Base-by-base conservation (phyloP, 2,329 filamentous ascomycete genomes). In the Ophiostoma fasciatum region DNA sequence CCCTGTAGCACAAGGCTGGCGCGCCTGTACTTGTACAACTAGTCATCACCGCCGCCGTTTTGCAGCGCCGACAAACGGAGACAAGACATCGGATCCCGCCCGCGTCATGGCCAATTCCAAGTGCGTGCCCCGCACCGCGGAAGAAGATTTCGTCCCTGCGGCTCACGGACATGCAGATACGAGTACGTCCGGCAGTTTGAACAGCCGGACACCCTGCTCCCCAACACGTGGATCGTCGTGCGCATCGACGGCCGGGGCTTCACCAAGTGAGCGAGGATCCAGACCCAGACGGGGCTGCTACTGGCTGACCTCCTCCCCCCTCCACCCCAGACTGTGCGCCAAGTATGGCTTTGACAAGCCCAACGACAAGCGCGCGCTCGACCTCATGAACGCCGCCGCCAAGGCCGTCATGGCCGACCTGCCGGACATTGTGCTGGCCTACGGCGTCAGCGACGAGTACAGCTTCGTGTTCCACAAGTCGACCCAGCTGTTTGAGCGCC, bases 381-480 rank as follows among this genome's bases (percentile, higher is more conserved):
- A 92, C 55, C 74, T 98, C 46, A 96, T 98, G 88, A 98, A 98
- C 51, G 74, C 75, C 2, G 85, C 85, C 3, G 90, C 90, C n/a
- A 71, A 74, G 41, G 78, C 79, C 6, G 83, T 94, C 31, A 74
- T 94, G 60, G 71, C 71, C 43, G 82, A 92, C 34, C 60, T 96
- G 18, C 76, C 84, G 4, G 88, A 96, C 49, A 74, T 94, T 45
- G 74, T 78, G 7, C 71, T 96, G 42, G 87, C 80, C 0, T 98
- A 96, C 49, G 90, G 90, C 2, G 76, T 94, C 46, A 94, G 85
- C 55, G 90, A 98, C 52, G 90, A 98, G 55, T 96, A 80, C 42
- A 90, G 83, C 55, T 94, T 94, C 49, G 76, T 94, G 28, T 84
- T 94, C 45, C 82, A 92, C 54, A 88, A 87, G 52, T 71, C 72